Evolutionary conservation across 306 rosid genomes (phyloP), one percentile per base, ranked within the genome.

Genomic region (Sesbania bispinosa): DNA sequence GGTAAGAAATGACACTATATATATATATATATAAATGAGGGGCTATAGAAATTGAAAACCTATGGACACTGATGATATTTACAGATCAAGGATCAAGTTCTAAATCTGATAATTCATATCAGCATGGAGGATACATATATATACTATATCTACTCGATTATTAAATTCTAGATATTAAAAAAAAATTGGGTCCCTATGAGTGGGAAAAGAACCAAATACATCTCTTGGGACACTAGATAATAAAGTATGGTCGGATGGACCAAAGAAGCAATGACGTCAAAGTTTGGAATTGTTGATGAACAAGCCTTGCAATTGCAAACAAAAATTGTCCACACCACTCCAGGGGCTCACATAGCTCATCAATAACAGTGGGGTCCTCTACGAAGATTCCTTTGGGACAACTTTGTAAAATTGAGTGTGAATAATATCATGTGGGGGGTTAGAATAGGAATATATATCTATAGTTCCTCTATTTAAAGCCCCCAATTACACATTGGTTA

Each of bases 381-480:
- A 15, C 1, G 13, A 71, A 70, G 77, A 78, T 78, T 10, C 46
- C 59, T 52, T 3, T 27, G 18, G 51, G 55, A 38, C 47, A 38
- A 61, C 32, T 43, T 65, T 9, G 4, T 14, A 3, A 41, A 21
- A 57, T 20, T 42, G 32, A 32, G 23, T 2, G 6, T 11, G 43
- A 18, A 36, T 1, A 33, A 35, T 24, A 30, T 43, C 4, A 13
- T 52, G 57, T 36, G n/a, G n/a, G 24, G 51, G n/a, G 33, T 2
- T 2, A 74, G 20, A 35, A 4, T 38, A 35, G 14, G 29, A 67
- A 20, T 47, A 26, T 48, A 48, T 18, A 26, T 29, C 36, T 13
- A 0, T 4, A 2, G 1, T 45, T 62, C 27, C 13, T 42, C 74
- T 78, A 78, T 63, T 52, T 78, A 78, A 30, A 39, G n/a, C 48